A percentile compares a stretch with the other conserved stretches of the same genome.
These are phyloP conservation scores for Ascochyta pisi DNA, from an alignment of 2,329 filamentous ascomycete genomes.

Conservation along the genomic window DNA sequence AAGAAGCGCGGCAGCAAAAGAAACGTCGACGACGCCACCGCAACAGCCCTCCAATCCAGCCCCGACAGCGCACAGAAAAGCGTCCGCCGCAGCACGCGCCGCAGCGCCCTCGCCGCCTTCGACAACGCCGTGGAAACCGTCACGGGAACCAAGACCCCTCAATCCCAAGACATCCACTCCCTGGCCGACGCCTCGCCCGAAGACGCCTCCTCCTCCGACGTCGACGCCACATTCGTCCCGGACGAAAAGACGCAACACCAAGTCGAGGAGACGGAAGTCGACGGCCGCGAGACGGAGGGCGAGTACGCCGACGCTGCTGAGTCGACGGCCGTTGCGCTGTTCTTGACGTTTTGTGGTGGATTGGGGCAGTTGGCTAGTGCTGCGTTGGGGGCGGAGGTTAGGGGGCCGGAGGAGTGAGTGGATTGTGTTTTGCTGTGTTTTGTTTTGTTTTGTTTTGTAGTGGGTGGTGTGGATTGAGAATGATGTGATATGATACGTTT, in stretches of 20 bases:
- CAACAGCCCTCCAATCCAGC: not conserved
- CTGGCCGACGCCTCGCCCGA: not conserved
- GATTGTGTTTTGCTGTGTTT: no score
- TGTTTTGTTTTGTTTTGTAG: no score
- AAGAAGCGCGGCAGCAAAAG: conserved; percentile 27
- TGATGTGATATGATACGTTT: no score
- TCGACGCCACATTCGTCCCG: conserved; percentile 39
- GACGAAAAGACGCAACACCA: conserved; percentile 26
- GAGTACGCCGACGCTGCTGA: conserved; percentile 44
- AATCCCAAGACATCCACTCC: not conserved
- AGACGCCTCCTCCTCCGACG: not conserved
- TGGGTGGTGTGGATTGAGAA: no score
- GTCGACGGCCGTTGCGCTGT: conserved; percentile 45
- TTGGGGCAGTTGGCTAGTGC: conserved; percentile 43
- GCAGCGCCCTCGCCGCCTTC: conserved; percentile 12
- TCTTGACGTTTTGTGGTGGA: conserved; percentile 44
- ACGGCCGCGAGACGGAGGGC: conserved; percentile 34
- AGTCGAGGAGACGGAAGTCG: conserved; percentile 37
- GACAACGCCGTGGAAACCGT: conserved; percentile 8
- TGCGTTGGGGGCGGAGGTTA: conserved; percentile 47
- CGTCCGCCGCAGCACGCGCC: conserved; percentile 8
- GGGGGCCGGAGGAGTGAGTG: conserved; percentile 22
- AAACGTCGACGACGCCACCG: not conserved
- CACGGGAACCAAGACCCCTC: not conserved
- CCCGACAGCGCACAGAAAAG: not conserved